Conservation (phyloP, 306 rosid species). For the Acacia confusa region DNA sequence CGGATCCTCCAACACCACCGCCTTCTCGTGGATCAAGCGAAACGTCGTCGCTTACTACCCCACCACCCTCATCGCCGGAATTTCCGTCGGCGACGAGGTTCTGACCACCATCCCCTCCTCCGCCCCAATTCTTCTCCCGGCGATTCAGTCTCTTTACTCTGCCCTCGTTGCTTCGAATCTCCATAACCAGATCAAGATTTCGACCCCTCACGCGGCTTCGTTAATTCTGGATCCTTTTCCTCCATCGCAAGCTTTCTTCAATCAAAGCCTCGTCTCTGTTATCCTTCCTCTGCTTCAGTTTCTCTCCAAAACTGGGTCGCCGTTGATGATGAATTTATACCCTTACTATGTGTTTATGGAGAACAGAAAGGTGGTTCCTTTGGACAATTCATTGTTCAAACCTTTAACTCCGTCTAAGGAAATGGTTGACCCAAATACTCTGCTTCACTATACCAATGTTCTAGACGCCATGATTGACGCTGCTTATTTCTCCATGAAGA, state of each 20-base stretch:
- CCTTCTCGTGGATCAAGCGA: constrained; percentile 65
- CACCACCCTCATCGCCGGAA: constrained; percentile 54
- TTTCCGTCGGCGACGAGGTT: constrained; percentile 87
- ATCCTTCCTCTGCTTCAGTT: constrained; percentile 65
- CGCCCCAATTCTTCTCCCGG: constrained; percentile 69
- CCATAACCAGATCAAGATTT: constrained; percentile 52
- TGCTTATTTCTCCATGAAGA: constrained; percentile 83
- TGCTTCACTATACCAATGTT: constrained; percentile 82
- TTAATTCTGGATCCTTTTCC: constrained; percentile 75
- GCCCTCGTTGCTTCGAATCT: constrained; percentile 69
- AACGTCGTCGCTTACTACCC: constrained; percentile 74
- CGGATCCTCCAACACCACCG: constrained; percentile 81
- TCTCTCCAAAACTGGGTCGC: constrained; percentile 62
- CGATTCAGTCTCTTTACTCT: constrained; percentile 59
- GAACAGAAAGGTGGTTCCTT: constrained; percentile 71
- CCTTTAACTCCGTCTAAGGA: constrained; percentile 68
- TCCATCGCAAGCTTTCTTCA: constrained; percentile 87
- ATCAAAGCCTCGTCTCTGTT: constrained; percentile 48
- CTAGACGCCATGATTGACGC: constrained; percentile 88
- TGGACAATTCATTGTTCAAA: constrained; percentile 69
- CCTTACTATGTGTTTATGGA: constrained; percentile 92
- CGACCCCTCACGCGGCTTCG: constrained; percentile 79
- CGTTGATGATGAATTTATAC: constrained; percentile 79
- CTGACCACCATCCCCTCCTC: constrained; percentile 70
- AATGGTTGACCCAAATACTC: constrained; percentile 91